These are phyloP conservation scores for Metschnikowia colocasiae DNA, from an alignment of 805 yeast genomes.

Conservation along the genomic window DNA sequence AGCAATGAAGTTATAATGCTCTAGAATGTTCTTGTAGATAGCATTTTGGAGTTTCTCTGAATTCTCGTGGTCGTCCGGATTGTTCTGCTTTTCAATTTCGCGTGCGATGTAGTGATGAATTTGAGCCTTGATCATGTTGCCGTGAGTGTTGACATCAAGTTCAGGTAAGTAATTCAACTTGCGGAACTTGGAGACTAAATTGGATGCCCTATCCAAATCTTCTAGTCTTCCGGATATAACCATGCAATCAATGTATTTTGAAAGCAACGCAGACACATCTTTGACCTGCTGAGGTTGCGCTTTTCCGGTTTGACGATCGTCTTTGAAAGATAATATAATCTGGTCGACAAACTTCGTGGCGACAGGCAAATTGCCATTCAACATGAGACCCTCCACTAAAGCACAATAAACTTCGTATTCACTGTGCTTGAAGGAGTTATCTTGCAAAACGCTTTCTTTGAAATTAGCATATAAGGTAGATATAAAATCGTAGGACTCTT, in stretches of 20 bases:
- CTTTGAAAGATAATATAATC: conserved; percentile 44
- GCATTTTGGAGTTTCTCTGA: conserved; percentile 10
- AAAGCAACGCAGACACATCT: conserved; percentile 37
- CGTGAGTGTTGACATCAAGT: conserved; percentile 26
- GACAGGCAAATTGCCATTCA: conserved; percentile 44
- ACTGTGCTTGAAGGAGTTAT: conserved; percentile 20
- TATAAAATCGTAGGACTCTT: conserved; percentile 26
- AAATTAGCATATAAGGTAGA: conserved; percentile 30
- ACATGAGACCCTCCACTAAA: conserved; percentile 50
- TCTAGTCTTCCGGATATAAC: conserved; percentile 20
- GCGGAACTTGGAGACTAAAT: conserved; percentile 28
- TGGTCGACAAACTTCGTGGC: conserved; percentile 59
- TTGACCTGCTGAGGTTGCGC: conserved; percentile 16
- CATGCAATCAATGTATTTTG: conserved; percentile 41
- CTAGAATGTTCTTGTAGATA: conserved; percentile 26
- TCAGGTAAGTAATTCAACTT: conserved; percentile 35
- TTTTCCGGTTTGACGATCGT: conserved; percentile 13
- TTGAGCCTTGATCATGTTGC: conserved; percentile 28
- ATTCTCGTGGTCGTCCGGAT: neutral
- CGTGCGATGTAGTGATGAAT: conserved; percentile 20
- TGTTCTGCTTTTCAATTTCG: conserved; percentile 12
- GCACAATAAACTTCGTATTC: conserved; percentile 50
- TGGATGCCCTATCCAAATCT: conserved; percentile 22
- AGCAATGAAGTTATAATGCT: conserved; percentile 31
- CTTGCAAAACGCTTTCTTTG: conserved; percentile 16